A percentile compares a stretch with the other conserved stretches of the same genome.
phyloP scores from a whole-genome alignment of 1,284 basidiomycete species.

The Ganoderma meredithae region DNA sequence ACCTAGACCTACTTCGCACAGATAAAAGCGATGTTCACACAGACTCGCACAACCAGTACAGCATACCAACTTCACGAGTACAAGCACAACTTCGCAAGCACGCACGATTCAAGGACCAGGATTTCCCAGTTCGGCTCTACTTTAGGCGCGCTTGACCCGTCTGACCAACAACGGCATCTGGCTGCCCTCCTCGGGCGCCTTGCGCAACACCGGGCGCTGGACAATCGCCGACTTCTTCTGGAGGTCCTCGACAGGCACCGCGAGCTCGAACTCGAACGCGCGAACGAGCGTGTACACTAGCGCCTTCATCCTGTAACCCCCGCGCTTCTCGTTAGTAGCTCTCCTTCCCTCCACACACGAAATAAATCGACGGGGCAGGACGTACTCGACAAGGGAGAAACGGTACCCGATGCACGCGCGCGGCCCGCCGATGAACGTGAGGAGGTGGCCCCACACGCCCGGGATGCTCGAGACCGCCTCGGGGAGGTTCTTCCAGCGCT shows the following conservation, averaged over 20 bases:
- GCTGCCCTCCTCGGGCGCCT: constrained; percentile 25
- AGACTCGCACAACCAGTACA: not conserved
- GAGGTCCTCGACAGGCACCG: constrained; percentile 46
- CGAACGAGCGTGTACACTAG: constrained; percentile 65
- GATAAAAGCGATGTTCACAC: not conserved
- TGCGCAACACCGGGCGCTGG: constrained; percentile 31
- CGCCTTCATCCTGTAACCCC: constrained; percentile 52
- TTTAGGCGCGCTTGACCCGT: constrained; percentile 23
- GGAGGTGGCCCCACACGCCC: constrained; percentile 62
- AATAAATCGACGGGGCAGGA: too few species aligned
- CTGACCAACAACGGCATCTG: constrained; percentile 37
- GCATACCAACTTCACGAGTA: not conserved
- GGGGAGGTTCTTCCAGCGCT: constrained; percentile 62
- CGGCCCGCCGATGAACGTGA: constrained; percentile 69
- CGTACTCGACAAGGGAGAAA: constrained; percentile 71
- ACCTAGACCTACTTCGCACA: not conserved
- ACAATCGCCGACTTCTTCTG: constrained; percentile 18
- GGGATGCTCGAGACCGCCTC: constrained; percentile 56
- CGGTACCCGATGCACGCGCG: constrained; percentile 74
- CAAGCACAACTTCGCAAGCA: not conserved
- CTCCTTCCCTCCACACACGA: not conserved
- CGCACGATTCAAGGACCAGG: too few species aligned
- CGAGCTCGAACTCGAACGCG: constrained; percentile 63
- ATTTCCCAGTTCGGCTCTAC: not conserved
- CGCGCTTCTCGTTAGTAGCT: not conserved